These are phyloP conservation scores for Rhizophagus sp. DNA, from an alignment of 192 early-diverging fungal genomes.

Conservation along the genomic window DNA sequence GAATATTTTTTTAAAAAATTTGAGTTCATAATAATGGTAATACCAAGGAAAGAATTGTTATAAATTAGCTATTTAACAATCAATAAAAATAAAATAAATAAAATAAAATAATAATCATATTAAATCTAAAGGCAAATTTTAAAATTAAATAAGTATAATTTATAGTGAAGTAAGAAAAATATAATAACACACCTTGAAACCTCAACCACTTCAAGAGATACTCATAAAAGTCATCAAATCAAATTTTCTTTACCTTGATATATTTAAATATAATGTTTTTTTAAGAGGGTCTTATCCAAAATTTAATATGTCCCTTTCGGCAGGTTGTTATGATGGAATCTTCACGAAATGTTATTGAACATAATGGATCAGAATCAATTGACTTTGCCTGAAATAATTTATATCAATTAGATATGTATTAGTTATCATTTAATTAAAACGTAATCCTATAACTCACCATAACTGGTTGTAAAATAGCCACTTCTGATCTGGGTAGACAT, in stretches of 20 bases:
- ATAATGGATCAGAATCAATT: conserved; percentile 64
- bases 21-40: background rate
- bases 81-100: background rate
- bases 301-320: conserved; percentile 66
- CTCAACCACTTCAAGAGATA: background rate
- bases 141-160: background rate
- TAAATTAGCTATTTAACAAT: background rate
- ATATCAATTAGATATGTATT: background rate
- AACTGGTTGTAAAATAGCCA: conserved; percentile 73
- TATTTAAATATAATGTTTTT: background rate
- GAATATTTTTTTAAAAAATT: background rate
- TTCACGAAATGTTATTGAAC: conserved; percentile 63
- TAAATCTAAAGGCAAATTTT: background rate
- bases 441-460: conserved; percentile 40
- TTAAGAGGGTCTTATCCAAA: conserved; percentile 67
- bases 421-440: background rate
- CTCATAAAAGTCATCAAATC: background rate
- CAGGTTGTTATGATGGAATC: conserved; percentile 77
- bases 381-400: conserved; percentile 43
- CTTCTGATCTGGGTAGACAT: conserved; percentile 46
- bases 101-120: background rate
- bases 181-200: background rate
- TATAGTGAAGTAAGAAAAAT: background rate
- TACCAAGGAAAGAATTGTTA: background rate
- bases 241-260: background rate